Percentiles rank a stretch among this genome's conserved stretches.
Conservation (phyloP, 2,329 filamentous ascomycete genomes). For the Pestalotiopsis sp. region DNA sequence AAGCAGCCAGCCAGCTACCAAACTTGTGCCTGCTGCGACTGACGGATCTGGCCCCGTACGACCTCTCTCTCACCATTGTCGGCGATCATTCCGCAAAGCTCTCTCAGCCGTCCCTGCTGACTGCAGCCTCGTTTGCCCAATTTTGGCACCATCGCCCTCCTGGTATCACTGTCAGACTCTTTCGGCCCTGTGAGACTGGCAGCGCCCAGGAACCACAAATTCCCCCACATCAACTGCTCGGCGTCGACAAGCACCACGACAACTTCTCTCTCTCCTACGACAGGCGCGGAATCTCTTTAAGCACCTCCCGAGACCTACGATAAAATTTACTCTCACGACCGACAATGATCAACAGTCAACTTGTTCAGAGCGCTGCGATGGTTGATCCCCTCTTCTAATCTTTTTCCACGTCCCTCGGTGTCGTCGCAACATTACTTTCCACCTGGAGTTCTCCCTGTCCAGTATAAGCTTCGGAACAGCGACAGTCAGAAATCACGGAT, state of each 20-base stretch:
- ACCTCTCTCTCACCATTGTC: conserved; percentile 18
- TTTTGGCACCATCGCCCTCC: conserved; percentile 20
- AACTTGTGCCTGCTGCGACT: not conserved
- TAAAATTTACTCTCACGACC: conserved; percentile 36
- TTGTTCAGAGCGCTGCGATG: conserved; percentile 54
- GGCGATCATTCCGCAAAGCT: conserved; percentile 19
- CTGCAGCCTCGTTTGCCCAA: conserved; percentile 26
- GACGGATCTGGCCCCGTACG: conserved; percentile 17
- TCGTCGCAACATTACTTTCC: conserved; percentile 22
- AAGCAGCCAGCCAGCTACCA: not conserved
- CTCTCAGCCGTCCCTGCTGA: conserved; percentile 25
- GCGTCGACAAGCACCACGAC: conserved; percentile 18
- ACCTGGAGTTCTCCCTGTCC: conserved; percentile 14
- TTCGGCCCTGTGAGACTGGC: not conserved
- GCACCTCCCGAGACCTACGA: conserved; percentile 30
- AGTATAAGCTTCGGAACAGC: not conserved
- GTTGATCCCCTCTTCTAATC: conserved; percentile 60
- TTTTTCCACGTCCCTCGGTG: conserved; percentile 28
- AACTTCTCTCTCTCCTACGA: conserved; percentile 18
- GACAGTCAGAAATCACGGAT: not conserved
- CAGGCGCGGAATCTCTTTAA: not conserved
- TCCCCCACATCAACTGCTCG: conserved; percentile 13
- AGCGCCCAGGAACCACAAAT: conserved; percentile 7
- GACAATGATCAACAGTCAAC: conserved; percentile 60
- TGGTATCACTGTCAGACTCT: conserved; percentile 12